Evolutionary conservation across 192 early-diverging fungal species (phyloP), one percentile per base, ranked within the genome.

Genomic region (Backusella tuberculispora): DNA sequence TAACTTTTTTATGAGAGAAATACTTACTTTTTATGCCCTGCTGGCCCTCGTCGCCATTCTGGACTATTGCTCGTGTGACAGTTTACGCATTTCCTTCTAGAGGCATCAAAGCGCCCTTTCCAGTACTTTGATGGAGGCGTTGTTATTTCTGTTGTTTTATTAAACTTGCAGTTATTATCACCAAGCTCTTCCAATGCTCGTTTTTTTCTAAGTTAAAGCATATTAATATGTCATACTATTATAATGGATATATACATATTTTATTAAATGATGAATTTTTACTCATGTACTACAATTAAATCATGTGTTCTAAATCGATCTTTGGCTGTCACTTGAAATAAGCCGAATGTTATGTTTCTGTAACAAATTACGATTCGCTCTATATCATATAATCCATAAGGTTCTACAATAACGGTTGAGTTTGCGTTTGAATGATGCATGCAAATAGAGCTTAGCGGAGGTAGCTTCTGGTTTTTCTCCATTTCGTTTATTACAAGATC

Each of bases 41-140:
- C 68, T 4, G 75, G 75, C 1, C 75, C 75, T 21, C 68, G 50
- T 29, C 75, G 34, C 75, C 75, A 76, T 63, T 76, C 75, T 24
- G 75, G 75, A 37, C 75, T 76, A 41, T 26, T 48, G 19, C 53
- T 76, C 0, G 75, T 76, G 26, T 70, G 66, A 48, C 75, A 76
- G 15, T 60, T 63, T 38, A 24, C 75, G 21, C 75, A 76, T 17
- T n/a, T 67, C 41, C 41, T n/a, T 67, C 53, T 60, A 9, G 53
- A 60, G 10, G 53, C 53, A 26, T 60, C 53, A 60, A 60, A 60
- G 4, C 53, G 53, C 40, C 66, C n/a, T 19, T 41, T 43, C 66
- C 66, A 41, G 4, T 40, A 17, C 10, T n/a, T 10, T 40, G 65
- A 17, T 29, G 34, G 34, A n/a, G 15, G 8, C 19, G 66, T 21